Evolutionary conservation across 441 rosid species (phyloP).

Genomic region (Aleurites moluccanus): DNA sequence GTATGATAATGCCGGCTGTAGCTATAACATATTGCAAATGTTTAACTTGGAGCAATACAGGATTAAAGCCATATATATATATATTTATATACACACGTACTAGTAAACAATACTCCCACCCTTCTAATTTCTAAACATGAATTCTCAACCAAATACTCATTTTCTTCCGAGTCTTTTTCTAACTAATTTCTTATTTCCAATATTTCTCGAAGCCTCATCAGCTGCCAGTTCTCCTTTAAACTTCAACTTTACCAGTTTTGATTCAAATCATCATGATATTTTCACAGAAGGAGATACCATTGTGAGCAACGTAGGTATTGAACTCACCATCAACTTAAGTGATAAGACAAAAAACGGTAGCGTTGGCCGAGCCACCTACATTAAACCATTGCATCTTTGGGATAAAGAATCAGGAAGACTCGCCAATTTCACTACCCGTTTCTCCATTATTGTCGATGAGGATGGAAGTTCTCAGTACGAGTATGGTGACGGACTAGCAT

Average conservation of each 20-base stretch:
- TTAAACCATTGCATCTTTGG: slow-evolving; percentile 30
- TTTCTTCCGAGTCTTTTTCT: not conserved
- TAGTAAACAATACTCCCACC: too few species aligned
- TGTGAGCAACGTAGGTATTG: not conserved
- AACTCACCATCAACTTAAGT: not conserved
- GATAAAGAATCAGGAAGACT: slow-evolving; percentile 24
- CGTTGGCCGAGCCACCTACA: slow-evolving; percentile 15
- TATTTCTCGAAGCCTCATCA: not conserved
- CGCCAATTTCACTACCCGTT: slow-evolving; percentile 33
- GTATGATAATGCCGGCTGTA: too few species aligned
- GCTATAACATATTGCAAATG: too few species aligned
- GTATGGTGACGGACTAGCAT: slow-evolving; percentile 31
- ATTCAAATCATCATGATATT: not conserved
- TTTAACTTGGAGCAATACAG: too few species aligned
- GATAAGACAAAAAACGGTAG: not conserved
- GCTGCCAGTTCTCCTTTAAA: not conserved
- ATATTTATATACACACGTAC: too few species aligned
- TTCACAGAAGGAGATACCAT: not conserved
- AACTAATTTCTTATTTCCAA: not conserved
- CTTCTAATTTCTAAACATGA: not conserved
- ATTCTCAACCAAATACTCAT: not conserved
- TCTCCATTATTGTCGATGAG: slow-evolving; percentile 29
- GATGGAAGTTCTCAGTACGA: rapidly evolving
- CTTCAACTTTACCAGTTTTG: slow-evolving; percentile 8
- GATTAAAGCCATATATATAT: too few species aligned